phyloP scores from a whole-genome alignment of 2,329 filamentous ascomycete species.

The Fusarium protoensiforme region DNA sequence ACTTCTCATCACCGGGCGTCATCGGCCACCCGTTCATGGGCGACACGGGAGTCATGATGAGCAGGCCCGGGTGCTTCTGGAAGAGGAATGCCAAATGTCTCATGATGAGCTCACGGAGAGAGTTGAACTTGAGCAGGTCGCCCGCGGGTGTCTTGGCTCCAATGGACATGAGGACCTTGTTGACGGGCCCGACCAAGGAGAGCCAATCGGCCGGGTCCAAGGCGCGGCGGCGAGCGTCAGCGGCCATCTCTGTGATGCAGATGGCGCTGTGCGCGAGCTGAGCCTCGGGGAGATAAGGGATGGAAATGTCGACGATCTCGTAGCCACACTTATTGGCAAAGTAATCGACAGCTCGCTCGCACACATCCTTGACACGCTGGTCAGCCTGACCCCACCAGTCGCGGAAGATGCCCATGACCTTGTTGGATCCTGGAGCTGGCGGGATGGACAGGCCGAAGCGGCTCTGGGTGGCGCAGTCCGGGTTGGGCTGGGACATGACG shows the following conservation, averaged over 20 bases:
- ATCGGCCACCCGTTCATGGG: constrained; percentile 81
- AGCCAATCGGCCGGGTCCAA: constrained; percentile 62
- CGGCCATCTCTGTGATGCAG: constrained; percentile 78
- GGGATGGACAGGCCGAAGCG: constrained; percentile 70
- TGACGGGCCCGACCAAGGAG: constrained; percentile 70
- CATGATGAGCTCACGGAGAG: constrained; percentile 82
- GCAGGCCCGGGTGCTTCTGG: constrained; percentile 75
- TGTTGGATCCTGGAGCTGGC: constrained; percentile 56
- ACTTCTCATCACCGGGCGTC: constrained; percentile 65
- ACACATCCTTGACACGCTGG: constrained; percentile 69
- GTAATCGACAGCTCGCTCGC: constrained; percentile 70
- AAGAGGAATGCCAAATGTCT: constrained; percentile 79
- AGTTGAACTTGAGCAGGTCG: constrained; percentile 79
- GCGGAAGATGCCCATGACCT: constrained; percentile 77
- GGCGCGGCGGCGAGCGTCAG: constrained; percentile 55
- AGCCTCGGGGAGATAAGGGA: constrained; percentile 76
- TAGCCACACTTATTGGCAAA: constrained; percentile 63
- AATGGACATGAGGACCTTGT: constrained; percentile 75
- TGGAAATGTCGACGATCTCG: constrained; percentile 66
- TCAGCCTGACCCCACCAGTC: constrained; percentile 64
- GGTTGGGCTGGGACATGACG: constrained; percentile 79
- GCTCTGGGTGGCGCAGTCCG: constrained; percentile 67
- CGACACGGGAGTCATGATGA: constrained; percentile 83
- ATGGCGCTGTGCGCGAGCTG: constrained; percentile 82
- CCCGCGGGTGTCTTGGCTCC: constrained; percentile 71